Evolutionary conservation across 1,139 yeast species (phyloP).

Genomic region (Zygosaccharomyces sapae): DNA sequence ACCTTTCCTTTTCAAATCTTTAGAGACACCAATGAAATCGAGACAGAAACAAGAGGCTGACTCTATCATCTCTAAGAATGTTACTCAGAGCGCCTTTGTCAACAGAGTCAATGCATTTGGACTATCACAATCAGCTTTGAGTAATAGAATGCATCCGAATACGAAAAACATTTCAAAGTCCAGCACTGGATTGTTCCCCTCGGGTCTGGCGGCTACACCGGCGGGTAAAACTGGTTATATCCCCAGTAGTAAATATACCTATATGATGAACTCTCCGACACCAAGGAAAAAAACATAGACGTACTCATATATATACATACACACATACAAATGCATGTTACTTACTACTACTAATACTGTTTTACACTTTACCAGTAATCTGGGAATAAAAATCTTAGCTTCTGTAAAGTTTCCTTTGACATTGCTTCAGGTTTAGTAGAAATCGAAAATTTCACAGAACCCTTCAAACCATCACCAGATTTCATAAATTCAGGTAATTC

Average conservation of each 20-base stretch:
- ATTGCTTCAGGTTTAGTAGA: constrained; percentile 74
- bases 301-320: not conserved
- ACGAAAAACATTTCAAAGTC: not conserved
- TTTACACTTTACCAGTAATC: too few species aligned
- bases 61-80: constrained; percentile 1
- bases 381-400: constrained; percentile 87
- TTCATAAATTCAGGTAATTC: constrained; percentile 52
- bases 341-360: too few species aligned
- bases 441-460: constrained; percentile 76
- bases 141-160: not conserved
- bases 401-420: constrained; percentile 65
- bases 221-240: constrained; percentile 34
- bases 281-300: constrained; percentile 32
- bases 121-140: not conserved
- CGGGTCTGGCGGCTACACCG: constrained; percentile 21
- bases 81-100: constrained; percentile 10
- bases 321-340: not conserved
- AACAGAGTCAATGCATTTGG: constrained; percentile 22
- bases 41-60: constrained; percentile 14
- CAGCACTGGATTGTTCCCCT: not conserved
- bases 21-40: constrained; percentile 30
- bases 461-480: constrained; percentile 66
- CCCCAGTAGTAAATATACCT: constrained; percentile 43
- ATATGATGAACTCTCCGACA: constrained; percentile 43
- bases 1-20: constrained; percentile 33